Evolutionary conservation across 345 rosid genomes (phyloP).

Genomic region (Camelina sativa): DNA sequence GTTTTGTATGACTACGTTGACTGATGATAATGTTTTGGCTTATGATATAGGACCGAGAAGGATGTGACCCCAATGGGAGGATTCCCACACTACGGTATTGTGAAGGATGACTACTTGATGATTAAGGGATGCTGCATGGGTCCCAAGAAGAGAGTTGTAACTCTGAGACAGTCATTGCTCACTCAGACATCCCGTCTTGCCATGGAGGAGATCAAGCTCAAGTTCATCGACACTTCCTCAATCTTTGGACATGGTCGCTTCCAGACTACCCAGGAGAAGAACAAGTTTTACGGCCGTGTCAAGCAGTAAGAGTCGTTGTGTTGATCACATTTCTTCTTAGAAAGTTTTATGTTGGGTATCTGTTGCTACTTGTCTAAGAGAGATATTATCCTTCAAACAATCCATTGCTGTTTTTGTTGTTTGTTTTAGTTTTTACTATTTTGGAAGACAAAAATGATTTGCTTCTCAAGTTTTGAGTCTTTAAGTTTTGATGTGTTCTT

Average conservation of each 20-base stretch:
- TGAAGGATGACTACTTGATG: slow-evolving; percentile 77
- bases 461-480: background rate
- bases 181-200: slow-evolving; percentile 81
- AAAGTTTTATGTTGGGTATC: background rate
- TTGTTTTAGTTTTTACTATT: background rate
- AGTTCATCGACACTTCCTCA: slow-evolving; percentile 82
- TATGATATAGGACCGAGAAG: slow-evolving; percentile 74
- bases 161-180: slow-evolving; percentile 70
- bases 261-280: slow-evolving; percentile 77
- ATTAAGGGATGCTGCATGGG: slow-evolving; percentile 90
- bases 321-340: background rate
- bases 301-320: slow-evolving; percentile 49
- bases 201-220: slow-evolving; percentile 71
- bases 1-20: background rate
- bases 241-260: slow-evolving; percentile 77
- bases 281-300: slow-evolving; percentile 59
- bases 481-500: background rate
- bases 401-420: background rate
- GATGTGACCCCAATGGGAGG: slow-evolving; percentile 89
- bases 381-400: slow-evolving; percentile 13
- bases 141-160: slow-evolving; percentile 90
- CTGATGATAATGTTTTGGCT: slow-evolving; percentile 1
- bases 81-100: slow-evolving; percentile 86
- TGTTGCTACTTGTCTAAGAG: background rate
- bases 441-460: background rate